These are phyloP conservation scores for Chalaropsis thielavioides DNA, from an alignment of 2,329 filamentous ascomycete genomes.

Conservation along the genomic window DNA sequence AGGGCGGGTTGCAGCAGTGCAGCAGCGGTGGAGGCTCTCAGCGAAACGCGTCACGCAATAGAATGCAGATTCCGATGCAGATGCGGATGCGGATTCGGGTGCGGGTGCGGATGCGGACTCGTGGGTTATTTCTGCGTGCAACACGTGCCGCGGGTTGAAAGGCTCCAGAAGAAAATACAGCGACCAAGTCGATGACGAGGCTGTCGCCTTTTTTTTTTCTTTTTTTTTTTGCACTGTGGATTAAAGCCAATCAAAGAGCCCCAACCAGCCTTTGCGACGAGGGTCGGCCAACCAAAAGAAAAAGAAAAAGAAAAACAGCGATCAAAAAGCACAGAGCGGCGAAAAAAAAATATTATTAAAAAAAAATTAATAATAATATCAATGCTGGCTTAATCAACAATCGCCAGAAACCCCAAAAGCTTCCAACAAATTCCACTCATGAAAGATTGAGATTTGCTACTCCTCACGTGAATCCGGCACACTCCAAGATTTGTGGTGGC, in stretches of 20 bases:
- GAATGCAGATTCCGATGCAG: background rate
- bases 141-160: background rate
- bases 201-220: constrained; percentile 2
- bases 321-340: background rate
- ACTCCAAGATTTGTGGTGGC: background rate
- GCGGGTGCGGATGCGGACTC: background rate
- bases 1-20: background rate
- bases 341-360: background rate
- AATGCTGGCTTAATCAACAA: too few relatives aligned
- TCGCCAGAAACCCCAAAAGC: background rate
- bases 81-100: background rate
- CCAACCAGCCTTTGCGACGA: background rate
- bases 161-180: background rate
- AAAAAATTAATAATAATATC: background rate
- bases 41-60: background rate
- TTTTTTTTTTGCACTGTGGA: background rate
- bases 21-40: background rate
- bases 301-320: too few relatives aligned
- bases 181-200: background rate
- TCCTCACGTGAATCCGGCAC: constrained; percentile 13
- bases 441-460: background rate
- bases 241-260: background rate
- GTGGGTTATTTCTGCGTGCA: background rate
- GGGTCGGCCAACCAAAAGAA: background rate
- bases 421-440: background rate